phyloP scores from a whole-genome alignment of 2,329 filamentous ascomycete species.

The Coniochaeta ligniaria region DNA sequence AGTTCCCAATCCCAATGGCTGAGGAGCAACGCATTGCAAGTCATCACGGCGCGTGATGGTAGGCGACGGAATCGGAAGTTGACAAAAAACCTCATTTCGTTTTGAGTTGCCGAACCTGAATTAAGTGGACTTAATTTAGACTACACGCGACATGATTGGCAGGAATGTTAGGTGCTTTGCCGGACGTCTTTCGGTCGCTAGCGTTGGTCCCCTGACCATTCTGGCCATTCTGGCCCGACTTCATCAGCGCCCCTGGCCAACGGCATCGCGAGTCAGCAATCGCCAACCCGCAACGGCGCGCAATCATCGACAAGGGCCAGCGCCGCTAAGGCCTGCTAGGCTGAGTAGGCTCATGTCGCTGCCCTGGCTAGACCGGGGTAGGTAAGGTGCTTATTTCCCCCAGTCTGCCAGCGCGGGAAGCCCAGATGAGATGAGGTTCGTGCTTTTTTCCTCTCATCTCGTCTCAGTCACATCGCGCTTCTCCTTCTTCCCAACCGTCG shows the following conservation, averaged over 20 bases:
- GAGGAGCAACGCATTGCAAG: not conserved
- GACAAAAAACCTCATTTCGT: not conserved
- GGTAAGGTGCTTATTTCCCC: not conserved
- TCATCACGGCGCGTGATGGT: not conserved
- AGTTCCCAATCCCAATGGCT: not conserved
- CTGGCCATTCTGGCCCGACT: too few species aligned
- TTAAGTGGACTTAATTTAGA: not conserved
- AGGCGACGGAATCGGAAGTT: not conserved
- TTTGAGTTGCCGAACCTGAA: not conserved
- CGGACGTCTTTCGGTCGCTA: not conserved
- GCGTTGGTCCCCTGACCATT: not conserved
- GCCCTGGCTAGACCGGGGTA: not conserved
- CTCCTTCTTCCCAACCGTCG: not conserved
- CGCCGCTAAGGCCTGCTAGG: not conserved
- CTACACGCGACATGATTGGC: not conserved
- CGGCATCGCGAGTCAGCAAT: not conserved
- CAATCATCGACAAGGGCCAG: not conserved
- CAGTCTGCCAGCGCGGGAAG: not conserved
- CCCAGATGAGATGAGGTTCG: constrained; percentile 1
- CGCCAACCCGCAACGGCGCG: not conserved
- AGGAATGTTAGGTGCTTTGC: not conserved
- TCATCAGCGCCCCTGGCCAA: not conserved
- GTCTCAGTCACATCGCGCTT: not conserved
- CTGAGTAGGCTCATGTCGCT: not conserved
- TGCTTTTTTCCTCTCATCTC: not conserved